Evolutionary conservation across 2,329 filamentous ascomycete genomes (phyloP).

Genomic region (Thielaviopsis euricoi): DNA sequence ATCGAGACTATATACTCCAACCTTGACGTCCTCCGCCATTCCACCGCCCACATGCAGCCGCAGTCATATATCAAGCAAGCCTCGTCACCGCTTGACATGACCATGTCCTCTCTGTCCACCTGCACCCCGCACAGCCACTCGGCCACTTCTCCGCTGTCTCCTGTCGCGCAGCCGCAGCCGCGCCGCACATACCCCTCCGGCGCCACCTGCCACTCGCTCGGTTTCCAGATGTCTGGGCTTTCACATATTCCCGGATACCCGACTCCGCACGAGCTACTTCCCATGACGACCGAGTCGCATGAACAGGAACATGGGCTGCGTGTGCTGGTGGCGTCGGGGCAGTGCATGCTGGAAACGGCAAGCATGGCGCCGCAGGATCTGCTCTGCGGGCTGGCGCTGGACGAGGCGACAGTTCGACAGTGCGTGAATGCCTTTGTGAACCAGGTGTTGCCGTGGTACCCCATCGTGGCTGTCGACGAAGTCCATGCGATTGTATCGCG

Average conservation of each 20-base stretch:
- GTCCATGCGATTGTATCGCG: slow-evolving; percentile 8
- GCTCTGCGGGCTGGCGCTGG: slow-evolving; percentile 9
- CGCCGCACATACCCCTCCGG: neutral
- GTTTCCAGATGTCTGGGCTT: slow-evolving; percentile 9
- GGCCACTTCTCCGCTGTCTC: no score
- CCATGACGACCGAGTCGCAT: slow-evolving; percentile 3
- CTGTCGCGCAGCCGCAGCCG: neutral
- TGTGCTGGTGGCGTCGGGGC: neutral
- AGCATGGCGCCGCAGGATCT: neutral
- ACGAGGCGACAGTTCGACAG: slow-evolving; percentile 7
- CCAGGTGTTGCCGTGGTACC: slow-evolving; percentile 14
- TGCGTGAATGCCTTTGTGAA: slow-evolving; percentile 12
- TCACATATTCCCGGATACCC: slow-evolving; percentile 5
- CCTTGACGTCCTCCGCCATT: no score
- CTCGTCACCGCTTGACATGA: no score
- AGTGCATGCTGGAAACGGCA: neutral
- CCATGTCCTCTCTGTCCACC: no score
- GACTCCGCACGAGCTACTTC: neutral
- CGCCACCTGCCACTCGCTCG: slow-evolving; percentile 2
- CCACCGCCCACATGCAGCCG: no score
- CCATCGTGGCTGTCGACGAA: slow-evolving; percentile 13
- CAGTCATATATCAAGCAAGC: no score
- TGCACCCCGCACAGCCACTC: no score
- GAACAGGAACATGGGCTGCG: slow-evolving; percentile 9
- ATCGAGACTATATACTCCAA: no score